Base-by-base conservation (phyloP, 2,329 filamentous ascomycete genomes). In the Botrytis cinerea region DNA sequence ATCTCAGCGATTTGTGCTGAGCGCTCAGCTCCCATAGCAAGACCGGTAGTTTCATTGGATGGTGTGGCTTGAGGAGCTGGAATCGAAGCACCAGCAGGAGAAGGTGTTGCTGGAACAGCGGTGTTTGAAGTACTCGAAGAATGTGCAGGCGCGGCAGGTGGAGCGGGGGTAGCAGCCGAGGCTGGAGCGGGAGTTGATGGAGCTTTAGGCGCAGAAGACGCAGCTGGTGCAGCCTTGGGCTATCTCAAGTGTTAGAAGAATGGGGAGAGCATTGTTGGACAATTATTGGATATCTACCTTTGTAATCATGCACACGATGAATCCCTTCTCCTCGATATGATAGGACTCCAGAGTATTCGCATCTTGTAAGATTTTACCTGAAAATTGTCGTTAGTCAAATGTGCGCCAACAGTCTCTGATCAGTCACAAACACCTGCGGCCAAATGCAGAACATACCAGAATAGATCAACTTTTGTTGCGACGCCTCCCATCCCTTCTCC, bases 251-350 rank as follows among this genome's bases (percentile, higher is more conserved):
- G 74, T 82, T 75, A 82, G 75, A 76, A 64, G 77, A 71, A 57
- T 51, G 51, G 57, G 40, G 22, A 61, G 66, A 35, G 73, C 5
- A n/a, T 28, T 46, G 59, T 28, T 20, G 35, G 18, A n/a, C 45
- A 20, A 70, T 14, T 40, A 59, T 32, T 45, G 32, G 48, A 45
- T 35, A 38, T 83, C 76, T 86, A 97, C 95, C 93, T 98, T 98
- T 82, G 93, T 94, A 80, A 97, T 91, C 91, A 99, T 97, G 86
- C 96, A 99, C 75, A 99, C 96, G 80, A 99, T 94, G 83, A 98
- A 99, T 54, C 96, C 96, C 88, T 98, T 99, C 88, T 98, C 96
- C 84, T 99, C 95, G 76, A 99, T 98, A 85, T 94, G 97, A 87
- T 98, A 98, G 59, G 93, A 95, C 83, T 94, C 94, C 79, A 99